Conservation (phyloP, 306 rosid species). For the Pyrus communis region DNA sequence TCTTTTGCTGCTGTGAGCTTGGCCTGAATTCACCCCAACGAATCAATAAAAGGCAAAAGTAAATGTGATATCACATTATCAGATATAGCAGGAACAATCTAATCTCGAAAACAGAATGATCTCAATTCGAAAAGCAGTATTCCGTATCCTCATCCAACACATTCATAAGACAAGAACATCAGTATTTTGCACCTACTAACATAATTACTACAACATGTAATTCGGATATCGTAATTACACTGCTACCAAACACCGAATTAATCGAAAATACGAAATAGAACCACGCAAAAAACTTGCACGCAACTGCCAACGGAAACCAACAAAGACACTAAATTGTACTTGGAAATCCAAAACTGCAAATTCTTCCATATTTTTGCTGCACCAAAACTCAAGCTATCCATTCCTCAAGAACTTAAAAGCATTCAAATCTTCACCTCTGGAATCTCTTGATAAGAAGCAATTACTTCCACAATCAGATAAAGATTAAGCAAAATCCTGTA, state of each 20-base stretch:
- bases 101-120: background rate
- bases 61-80: background rate
- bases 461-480: background rate
- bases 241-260: background rate
- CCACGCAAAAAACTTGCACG: background rate
- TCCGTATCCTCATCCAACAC: background rate
- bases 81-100: conserved; percentile 2
- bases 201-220: background rate
- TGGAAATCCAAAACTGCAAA: too few species aligned
- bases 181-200: background rate
- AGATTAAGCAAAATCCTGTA: background rate
- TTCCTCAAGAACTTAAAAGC: background rate
- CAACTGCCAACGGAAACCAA: background rate
- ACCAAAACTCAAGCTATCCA: background rate
- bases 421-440: background rate
- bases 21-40: conserved; percentile 34
- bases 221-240: background rate
- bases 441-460: background rate
- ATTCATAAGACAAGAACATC: background rate
- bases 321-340: background rate
- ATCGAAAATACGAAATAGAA: background rate
- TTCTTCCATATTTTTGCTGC: background rate
- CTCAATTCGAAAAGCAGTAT: background rate
- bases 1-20: conserved; percentile 47
- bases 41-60: background rate